Evolutionary conservation across 164 flowering plant genomes (phyloP).

Genomic region (Kalanchoe fedtschenkoi): DNA sequence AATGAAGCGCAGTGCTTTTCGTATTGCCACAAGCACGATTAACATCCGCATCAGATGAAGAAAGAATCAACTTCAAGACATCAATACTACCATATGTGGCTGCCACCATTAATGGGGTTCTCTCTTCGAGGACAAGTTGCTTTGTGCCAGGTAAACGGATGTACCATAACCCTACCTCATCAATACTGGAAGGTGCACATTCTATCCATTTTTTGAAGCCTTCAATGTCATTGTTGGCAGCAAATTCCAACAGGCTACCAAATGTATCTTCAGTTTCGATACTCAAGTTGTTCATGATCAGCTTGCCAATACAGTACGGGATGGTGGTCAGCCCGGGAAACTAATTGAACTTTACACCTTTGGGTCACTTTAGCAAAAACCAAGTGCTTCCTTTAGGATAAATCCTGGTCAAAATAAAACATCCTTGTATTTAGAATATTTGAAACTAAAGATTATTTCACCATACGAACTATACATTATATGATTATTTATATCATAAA

Average conservation of each 20-base stretch:
- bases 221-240: conserved; percentile 77
- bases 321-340: conserved; percentile 7
- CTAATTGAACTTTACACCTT: background rate
- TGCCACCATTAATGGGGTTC: conserved; percentile 95
- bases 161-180: conserved; percentile 82
- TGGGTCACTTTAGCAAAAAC: conserved; percentile 25
- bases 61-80: conserved; percentile 52
- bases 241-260: conserved; percentile 67
- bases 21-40: conserved; percentile 54
- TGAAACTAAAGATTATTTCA: background rate
- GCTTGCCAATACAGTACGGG: conserved; percentile 12
- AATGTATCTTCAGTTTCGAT: conserved; percentile 62
- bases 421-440: background rate
- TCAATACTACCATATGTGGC: conserved; percentile 86
- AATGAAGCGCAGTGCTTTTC: conserved; percentile 80
- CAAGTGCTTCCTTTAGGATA: conserved; percentile 34
- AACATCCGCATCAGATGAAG: conserved; percentile 47
- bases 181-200: conserved; percentile 42
- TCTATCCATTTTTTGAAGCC: conserved; percentile 46
- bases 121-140: conserved; percentile 66
- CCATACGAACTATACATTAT: background rate
- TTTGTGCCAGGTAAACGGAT: conserved; percentile 72
- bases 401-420: conserved; percentile 15
- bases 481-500: background rate
- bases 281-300: conserved; percentile 40